Percentiles rank a stretch among this genome's conserved stretches.
phyloP scores from a whole-genome alignment of 129 eudicot genomes.

The Gnaphalium uliginosum region DNA sequence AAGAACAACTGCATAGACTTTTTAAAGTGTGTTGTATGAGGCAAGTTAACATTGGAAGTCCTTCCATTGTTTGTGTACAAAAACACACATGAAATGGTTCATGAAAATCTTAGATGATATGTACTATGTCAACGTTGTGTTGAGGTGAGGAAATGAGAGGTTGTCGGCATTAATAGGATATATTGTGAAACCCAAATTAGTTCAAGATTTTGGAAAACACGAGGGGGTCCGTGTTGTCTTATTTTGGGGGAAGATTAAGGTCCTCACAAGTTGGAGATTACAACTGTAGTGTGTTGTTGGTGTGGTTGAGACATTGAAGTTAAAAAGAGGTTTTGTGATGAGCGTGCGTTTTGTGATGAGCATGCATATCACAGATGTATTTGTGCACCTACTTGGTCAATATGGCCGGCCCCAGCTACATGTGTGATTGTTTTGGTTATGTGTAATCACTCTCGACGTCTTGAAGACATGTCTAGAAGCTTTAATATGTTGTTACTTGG shows the following conservation, averaged over 20 bases:
- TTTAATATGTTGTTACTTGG: neutral
- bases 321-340: conserved; percentile 43
- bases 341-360: conserved; percentile 29
- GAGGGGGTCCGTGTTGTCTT: conserved; percentile 36
- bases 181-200: conserved; percentile 8
- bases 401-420: conserved; percentile 14
- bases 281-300: conserved; percentile 36
- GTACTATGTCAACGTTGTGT: conserved; percentile 28
- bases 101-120: conserved; percentile 33
- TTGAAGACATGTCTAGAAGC: neutral
- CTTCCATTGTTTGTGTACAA: conserved; percentile 59
- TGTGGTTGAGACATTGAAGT: conserved; percentile 40
- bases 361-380: conserved; percentile 9
- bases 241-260: conserved; percentile 26
- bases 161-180: conserved; percentile 20
- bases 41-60: conserved; percentile 80
- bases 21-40: conserved; percentile 83
- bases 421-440: conserved; percentile 2
- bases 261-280: conserved; percentile 35
- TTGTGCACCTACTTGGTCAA: conserved; percentile 12
- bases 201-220: conserved; percentile 31
- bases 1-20: conserved; percentile 55
- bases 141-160: conserved; percentile 36
- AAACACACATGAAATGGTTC: conserved; percentile 30
- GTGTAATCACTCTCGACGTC: conserved; percentile 7